Percentiles rank a stretch among this genome's conserved stretches.
phyloP scores from a whole-genome alignment of 176 grass and related monocot genomes.

The Secale cereale region DNA sequence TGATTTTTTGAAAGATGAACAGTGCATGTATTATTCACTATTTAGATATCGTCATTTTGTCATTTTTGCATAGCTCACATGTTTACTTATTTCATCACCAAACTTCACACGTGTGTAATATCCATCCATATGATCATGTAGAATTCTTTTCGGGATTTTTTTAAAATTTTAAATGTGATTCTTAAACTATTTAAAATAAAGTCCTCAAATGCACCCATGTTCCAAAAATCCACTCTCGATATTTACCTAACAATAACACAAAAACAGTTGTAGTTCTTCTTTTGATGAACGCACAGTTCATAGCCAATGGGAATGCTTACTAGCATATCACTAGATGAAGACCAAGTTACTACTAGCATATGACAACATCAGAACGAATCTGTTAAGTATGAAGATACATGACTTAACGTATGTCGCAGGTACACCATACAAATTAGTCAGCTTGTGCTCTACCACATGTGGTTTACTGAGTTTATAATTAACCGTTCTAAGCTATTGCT shows the following conservation, averaged over 20 bases:
- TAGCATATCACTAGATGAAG: slow-evolving; percentile 11
- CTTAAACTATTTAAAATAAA: too few species aligned
- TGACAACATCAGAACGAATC: slow-evolving; percentile 5
- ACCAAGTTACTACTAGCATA: background rate
- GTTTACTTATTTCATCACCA: too few species aligned
- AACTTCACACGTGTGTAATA: too few species aligned
- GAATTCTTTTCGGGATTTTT: too few species aligned
- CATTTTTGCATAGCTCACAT: too few species aligned
- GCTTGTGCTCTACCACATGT: background rate
- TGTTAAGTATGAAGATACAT: slow-evolving; percentile 16
- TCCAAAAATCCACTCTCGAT: too few species aligned
- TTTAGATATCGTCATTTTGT: too few species aligned
- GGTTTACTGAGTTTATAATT: background rate
- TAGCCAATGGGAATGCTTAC: background rate
- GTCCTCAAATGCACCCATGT: too few species aligned
- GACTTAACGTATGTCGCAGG: background rate
- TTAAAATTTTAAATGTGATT: too few species aligned
- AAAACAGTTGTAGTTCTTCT: background rate
- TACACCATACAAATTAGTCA: background rate
- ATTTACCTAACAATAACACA: background rate
- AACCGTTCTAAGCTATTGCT: background rate
- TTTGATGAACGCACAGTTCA: background rate
- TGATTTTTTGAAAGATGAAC: too few species aligned
- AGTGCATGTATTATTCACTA: too few species aligned
- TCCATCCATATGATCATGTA: too few species aligned